These are phyloP conservation scores for Lactifluus subvellereus DNA, from an alignment of 768 basidiomycete species.

Conservation along the genomic window DNA sequence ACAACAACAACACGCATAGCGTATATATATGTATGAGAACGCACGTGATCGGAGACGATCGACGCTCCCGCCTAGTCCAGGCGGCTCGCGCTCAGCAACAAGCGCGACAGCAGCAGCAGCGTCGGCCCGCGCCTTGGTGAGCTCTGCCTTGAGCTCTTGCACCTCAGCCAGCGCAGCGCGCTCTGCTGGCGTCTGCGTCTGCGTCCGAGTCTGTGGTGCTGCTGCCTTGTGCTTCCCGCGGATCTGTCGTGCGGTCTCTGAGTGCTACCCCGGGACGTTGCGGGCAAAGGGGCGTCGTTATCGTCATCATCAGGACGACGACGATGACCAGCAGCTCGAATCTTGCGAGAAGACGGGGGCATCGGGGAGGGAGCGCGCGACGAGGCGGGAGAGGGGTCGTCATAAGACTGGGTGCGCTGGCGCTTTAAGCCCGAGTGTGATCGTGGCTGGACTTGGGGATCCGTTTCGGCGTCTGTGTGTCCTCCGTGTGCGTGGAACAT, in stretches of 20 bases:
- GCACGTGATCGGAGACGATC: conserved; percentile 14
- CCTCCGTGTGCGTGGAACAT: background rate
- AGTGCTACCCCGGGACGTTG: background rate
- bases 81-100: conserved; percentile 7
- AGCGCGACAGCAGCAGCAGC: conserved; percentile 5
- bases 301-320: background rate
- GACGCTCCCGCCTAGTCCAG: conserved; percentile 6
- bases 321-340: background rate
- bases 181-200: background rate
- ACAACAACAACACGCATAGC: background rate
- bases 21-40: background rate
- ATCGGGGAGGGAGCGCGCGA: background rate
- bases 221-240: background rate
- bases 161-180: background rate
- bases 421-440: conserved; percentile 6
- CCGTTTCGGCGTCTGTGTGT: background rate
- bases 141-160: conserved; percentile 9
- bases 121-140: conserved; percentile 8
- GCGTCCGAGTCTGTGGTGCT: background rate
- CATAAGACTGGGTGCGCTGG: background rate
- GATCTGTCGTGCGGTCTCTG: background rate
- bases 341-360: background rate
- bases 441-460: background rate
- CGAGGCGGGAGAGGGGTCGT: background rate
- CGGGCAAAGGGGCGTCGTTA: too few species aligned